These are phyloP conservation scores for Globisporangium camurandrum DNA, from an alignment of 352 stramenopile species.

Conservation along the genomic window DNA sequence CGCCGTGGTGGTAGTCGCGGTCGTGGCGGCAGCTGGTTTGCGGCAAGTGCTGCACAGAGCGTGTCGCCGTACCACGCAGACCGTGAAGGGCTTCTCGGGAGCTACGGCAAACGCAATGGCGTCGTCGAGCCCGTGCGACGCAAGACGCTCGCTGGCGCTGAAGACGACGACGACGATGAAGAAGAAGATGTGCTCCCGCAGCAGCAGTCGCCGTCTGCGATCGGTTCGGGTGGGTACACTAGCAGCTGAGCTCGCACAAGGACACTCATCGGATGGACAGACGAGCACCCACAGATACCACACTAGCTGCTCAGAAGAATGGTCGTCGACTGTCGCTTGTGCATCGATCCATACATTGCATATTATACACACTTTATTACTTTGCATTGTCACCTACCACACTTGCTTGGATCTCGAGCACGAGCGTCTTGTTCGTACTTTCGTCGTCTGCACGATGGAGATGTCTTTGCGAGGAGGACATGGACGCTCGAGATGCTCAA, in stretches of 20 bases:
- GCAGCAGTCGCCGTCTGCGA: conserved; percentile 17
- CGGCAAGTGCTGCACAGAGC: conserved; percentile 13
- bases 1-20: conserved; percentile 11
- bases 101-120: conserved; percentile 2
- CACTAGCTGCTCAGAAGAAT: too few relatives aligned
- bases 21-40: conserved; percentile 2
- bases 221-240: conserved; percentile 21
- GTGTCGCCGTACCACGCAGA: conserved; percentile 43
- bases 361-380: too few relatives aligned
- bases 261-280: too few relatives aligned
- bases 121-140: conserved; percentile 4
- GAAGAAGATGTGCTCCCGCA: conserved; percentile 30
- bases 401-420: too few relatives aligned
- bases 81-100: conserved; percentile 34
- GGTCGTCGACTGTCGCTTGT: too few relatives aligned
- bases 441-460: too few relatives aligned
- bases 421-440: too few relatives aligned
- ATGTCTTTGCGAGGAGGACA: too few relatives aligned
- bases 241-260: conserved; percentile 18
- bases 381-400: too few relatives aligned
- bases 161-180: conserved; percentile 41
- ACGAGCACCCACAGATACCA: too few relatives aligned
- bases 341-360: too few relatives aligned
- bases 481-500: too few relatives aligned
- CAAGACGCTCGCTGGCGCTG: conserved; percentile 6